Evolutionary conservation across 257 asterid genomes (phyloP), one percentile per base, ranked within the genome.

Genomic region (Pogostemon cablin): DNA sequence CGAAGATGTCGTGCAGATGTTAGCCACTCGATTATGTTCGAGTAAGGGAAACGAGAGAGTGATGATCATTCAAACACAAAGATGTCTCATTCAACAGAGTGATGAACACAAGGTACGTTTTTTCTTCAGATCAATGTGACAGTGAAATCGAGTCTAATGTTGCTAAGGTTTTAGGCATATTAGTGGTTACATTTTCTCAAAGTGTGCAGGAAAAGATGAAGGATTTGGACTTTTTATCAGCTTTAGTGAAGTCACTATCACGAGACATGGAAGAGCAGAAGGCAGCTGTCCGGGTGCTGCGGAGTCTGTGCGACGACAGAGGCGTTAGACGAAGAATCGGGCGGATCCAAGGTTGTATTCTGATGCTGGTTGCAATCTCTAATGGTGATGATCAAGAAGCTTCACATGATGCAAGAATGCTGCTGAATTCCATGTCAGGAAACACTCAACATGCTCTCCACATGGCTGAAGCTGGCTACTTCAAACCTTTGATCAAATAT

Each of bases 381-480:
- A 88, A 86, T 46, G 86, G 84, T 0, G 89, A 85, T 4, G 90
- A 87, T 81, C 71, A 67, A 69, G 81, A 72, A 71, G 88, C 96
- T 46, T 84, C 95, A 2, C 69, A 43, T 55, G 84, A 89, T 75
- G 96, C 97, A 6, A 81, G 69, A 64, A 72, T 58, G 64, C 64
- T 93, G 74, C 76, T 93, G 12, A 81, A 81, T 81, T 58, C 80
- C 12, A 75, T 93, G 83, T 87, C 98, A 3, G 76, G 75, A 75
- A 93, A 86, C 71, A 78, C 92, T 65, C 97, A 93, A 55, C 86
- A 87, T 81, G 96, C 87, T 73, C 92, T 91, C 68, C 88, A 93
- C 77, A 93, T 93, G 93, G 97, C 98, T 8, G 98, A 91, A 75
- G 98, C 98, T 37, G 96, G 96, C 57, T 93, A 87, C 69, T 93